Evolutionary conservation across 2,329 filamentous ascomycete genomes (phyloP), one percentile per base, ranked within the genome.

Genomic region (Aspergillus novofumigatus): DNA sequence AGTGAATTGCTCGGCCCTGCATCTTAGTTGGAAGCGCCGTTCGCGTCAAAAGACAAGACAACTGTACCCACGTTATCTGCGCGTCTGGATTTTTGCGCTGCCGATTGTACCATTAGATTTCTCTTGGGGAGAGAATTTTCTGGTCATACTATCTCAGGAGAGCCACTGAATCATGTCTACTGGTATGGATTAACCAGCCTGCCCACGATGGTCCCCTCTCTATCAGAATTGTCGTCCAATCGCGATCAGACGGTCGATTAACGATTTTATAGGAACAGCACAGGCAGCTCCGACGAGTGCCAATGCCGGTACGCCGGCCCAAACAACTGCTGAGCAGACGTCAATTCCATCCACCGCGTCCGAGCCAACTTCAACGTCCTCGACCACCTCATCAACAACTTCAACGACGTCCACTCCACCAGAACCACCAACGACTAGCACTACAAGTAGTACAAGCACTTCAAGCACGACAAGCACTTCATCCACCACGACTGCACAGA

Each of bases 381-480:
- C 65, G n/a, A 49, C 67, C 10, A 48, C 58, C 28, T 47, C 44
- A 42, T 54, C 61, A 21, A 56, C 57, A 2, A 53, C 55, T 14
- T 64, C 64, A 14, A 59, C 62, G 23, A 61, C 55, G 32, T 57
- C 55, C 4, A 14, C 21, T 6, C 44, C 44, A 11, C 14, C 21
- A 17, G 44, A 47, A 47, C 21, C 44, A 5, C 17, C 61, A 14
- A 54, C 54, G 35, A 38, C 56, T 38, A 55, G 58, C n/a, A 60
- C 65, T 28, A 58, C 61, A n/a, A 64, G 57, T 42, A 62, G 63
- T 6, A 54, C 63, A 10, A 56, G 58, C 10, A 65, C 65, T 26
- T 47, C 64, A 14, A 58, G 48, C 29, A 58, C 55, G 17, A 52
- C 56, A 49, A 59, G 59, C 10, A 53, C 54, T 17, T 26, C 59